Evolutionary conservation across 345 rosid genomes (phyloP).

Genomic region (Hibiscus tridactylites): DNA sequence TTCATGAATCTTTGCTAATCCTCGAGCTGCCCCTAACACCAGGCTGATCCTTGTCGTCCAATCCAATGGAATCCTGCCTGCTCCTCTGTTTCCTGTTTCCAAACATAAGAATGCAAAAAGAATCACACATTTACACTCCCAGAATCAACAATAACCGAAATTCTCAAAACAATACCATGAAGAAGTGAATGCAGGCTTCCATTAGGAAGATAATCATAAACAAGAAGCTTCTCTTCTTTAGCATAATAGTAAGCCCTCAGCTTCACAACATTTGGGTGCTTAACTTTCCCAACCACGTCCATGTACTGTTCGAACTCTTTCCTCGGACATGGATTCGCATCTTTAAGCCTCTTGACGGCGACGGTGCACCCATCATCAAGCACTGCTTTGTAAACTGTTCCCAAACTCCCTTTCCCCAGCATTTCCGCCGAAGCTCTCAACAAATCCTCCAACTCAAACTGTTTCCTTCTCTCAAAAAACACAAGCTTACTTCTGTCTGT

Average conservation of each 20-base stretch:
- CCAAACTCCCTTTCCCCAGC: conserved; percentile 91
- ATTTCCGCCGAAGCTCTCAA: conserved; percentile 91
- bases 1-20: conserved; percentile 72
- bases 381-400: conserved; percentile 88
- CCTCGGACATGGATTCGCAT: conserved; percentile 87
- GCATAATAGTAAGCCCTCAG: conserved; percentile 87
- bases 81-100: conserved; percentile 62
- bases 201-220: conserved; percentile 84
- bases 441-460: conserved; percentile 81
- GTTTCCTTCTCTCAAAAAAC: conserved; percentile 68
- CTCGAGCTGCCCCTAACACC: conserved; percentile 83
- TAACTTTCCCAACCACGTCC: conserved; percentile 79
- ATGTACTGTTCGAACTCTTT: conserved; percentile 89
- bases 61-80: conserved; percentile 87
- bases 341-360: conserved; percentile 89
- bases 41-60: conserved; percentile 96
- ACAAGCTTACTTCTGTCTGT: conserved; percentile 71
- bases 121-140: neutral
- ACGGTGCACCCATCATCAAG: conserved; percentile 66
- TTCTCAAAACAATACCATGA: conserved; percentile 42
- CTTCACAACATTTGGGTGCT: conserved; percentile 64
- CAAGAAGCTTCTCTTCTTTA: conserved; percentile 86
- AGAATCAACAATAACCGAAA: neutral
- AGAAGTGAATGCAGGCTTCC: conserved; percentile 82
- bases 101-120: neutral